Conservation (phyloP, 441 rosid genomes). For the Corymbia citriodora region DNA sequence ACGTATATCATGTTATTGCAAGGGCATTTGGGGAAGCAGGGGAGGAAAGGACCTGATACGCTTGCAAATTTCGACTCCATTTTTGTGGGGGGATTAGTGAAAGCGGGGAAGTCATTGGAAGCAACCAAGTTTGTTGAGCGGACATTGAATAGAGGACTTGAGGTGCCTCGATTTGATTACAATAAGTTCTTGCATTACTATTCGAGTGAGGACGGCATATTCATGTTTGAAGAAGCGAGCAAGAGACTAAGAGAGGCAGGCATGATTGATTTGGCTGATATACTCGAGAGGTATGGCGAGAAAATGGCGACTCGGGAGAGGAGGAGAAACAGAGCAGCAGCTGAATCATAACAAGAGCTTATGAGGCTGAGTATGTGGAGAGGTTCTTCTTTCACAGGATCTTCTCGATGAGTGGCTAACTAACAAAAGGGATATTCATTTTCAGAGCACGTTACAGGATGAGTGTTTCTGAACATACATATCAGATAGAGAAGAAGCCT, state of each 20-base stretch:
- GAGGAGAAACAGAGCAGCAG: conserved; percentile 49
- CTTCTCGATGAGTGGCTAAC: background rate
- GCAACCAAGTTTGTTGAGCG: conserved; percentile 78
- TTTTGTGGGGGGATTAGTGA: conserved; percentile 83
- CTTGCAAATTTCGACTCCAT: conserved; percentile 73
- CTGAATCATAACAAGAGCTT: background rate
- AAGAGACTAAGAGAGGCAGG: conserved; percentile 65
- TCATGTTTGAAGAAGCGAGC: conserved; percentile 60
- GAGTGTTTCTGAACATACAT: background rate
- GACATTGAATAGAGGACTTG: conserved; percentile 49
- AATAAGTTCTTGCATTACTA: conserved; percentile 68
- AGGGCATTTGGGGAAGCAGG: conserved; percentile 86
- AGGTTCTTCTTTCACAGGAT: background rate
- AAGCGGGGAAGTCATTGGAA: conserved; percentile 69
- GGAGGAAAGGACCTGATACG: conserved; percentile 76
- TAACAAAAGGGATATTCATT: background rate
- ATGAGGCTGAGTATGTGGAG: background rate
- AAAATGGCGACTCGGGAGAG: conserved; percentile 86
- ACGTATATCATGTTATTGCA: conserved; percentile 81
- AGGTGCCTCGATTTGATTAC: conserved; percentile 85
- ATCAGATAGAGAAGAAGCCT: background rate
- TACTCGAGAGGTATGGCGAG: conserved; percentile 67
- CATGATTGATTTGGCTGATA: conserved; percentile 72
- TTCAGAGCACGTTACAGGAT: background rate
- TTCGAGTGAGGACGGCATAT: conserved; percentile 66